phyloP scores from a whole-genome alignment of 331 rosid genomes.

The Pyracantha coccinea region DNA sequence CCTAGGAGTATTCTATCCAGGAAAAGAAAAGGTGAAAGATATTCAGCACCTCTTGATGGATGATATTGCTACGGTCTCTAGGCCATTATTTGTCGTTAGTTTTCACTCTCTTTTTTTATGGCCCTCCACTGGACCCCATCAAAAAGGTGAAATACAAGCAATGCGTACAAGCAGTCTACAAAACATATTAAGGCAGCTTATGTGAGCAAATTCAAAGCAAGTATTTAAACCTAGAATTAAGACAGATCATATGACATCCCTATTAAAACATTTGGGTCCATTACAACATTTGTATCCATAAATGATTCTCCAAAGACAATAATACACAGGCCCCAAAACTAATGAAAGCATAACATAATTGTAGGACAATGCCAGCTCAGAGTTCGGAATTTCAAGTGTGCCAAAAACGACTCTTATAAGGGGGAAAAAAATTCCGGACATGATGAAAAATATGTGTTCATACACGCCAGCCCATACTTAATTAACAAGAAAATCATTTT shows the following conservation, averaged over 20 bases:
- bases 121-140: background rate
- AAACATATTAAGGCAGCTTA: background rate
- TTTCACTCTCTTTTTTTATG: background rate
- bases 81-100: background rate
- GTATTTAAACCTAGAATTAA: background rate
- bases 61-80: background rate
- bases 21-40: background rate
- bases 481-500: background rate
- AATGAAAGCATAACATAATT: background rate
- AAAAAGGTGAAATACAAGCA: background rate
- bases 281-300: too few species aligned
- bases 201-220: background rate
- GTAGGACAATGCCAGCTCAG: background rate
- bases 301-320: background rate
- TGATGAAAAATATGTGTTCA: background rate
- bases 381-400: background rate
- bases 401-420: background rate
- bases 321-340: background rate
- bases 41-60: background rate
- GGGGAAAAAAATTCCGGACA: too few species aligned
- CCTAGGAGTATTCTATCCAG: background rate
- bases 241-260: too few species aligned
- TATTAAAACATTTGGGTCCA: too few species aligned
- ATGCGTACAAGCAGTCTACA: background rate
- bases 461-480: background rate